Percentiles rank a stretch among this genome's conserved stretches.
These are phyloP conservation scores for Epichloe festucae DNA, from an alignment of 2,329 filamentous ascomycete genomes.

Conservation along the genomic window DNA sequence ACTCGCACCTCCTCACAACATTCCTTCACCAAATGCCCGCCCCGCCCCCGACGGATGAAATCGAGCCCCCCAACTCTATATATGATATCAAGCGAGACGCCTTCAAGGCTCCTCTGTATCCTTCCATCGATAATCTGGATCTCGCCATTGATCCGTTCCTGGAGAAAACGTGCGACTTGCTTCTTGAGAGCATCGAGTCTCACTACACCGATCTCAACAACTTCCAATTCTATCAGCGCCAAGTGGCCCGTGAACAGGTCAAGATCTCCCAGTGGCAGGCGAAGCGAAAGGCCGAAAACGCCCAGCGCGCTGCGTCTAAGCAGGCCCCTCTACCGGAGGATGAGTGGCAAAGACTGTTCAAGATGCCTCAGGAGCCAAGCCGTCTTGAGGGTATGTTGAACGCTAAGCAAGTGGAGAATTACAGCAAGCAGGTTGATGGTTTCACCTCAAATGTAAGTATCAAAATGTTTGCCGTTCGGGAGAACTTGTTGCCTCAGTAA, in stretches of 20 bases:
- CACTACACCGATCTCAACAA: conserved; percentile 99
- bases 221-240: conserved; percentile 91
- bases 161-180: conserved; percentile 93
- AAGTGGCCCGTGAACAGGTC: conserved; percentile 81
- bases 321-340: conserved; percentile 84
- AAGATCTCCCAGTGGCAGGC: conserved; percentile 96
- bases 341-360: conserved; percentile 97
- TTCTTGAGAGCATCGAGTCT: conserved; percentile 91
- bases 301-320: conserved; percentile 71
- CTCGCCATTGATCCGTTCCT: conserved; percentile 94
- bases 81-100: conserved; percentile 60
- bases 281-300: conserved; percentile 95
- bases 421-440: conserved; percentile 90
- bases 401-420: conserved; percentile 92
- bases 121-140: conserved; percentile 81
- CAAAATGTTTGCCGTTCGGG: conserved; percentile 96
- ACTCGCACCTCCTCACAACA: conserved; percentile 91
- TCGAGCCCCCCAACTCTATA: conserved; percentile 71
- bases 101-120: conserved; percentile 55
- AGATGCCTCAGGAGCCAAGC: conserved; percentile 89
- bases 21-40: conserved; percentile 86
- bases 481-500: conserved; percentile 48
- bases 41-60: conserved; percentile 46
- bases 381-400: conserved; percentile 89
- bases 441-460: conserved; percentile 84